These are phyloP conservation scores for Vigna reflexopilosa DNA, from an alignment of 306 rosid genomes.

Conservation along the genomic window DNA sequence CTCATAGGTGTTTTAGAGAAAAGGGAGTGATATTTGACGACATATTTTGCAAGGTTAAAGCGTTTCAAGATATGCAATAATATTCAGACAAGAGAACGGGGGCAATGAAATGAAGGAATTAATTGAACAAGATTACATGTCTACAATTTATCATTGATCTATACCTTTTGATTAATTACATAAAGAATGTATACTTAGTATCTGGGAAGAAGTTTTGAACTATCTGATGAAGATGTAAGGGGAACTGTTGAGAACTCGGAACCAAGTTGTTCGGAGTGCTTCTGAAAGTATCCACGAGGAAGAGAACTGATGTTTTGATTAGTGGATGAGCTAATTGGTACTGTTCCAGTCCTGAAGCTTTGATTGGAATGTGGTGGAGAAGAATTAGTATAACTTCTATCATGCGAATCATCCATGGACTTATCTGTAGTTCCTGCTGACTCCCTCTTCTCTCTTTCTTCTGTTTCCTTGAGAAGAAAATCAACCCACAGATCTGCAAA, in stretches of 20 bases:
- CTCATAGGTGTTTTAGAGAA: neutral
- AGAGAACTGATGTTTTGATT: conserved; percentile 53
- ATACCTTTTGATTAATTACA: conserved; percentile 78
- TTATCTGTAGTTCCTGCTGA: conserved; percentile 51
- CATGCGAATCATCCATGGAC: conserved; percentile 54
- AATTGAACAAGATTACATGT: conserved; percentile 59
- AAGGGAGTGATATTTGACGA: neutral
- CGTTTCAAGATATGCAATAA: neutral
- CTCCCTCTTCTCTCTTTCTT: conserved; percentile 84
- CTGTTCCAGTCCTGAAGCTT: conserved; percentile 49
- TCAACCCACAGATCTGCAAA: conserved; percentile 99
- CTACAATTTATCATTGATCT: conserved; percentile 57
- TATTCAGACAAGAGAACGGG: conserved; percentile 11
- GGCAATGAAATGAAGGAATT: conserved; percentile 62
- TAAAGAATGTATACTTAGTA: conserved; percentile 49
- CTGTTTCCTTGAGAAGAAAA: conserved; percentile 93
- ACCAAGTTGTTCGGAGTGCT: conserved; percentile 62
- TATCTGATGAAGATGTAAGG: conserved; percentile 74
- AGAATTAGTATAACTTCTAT: conserved; percentile 39
- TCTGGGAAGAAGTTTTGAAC: conserved; percentile 60
- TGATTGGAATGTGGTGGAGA: conserved; percentile 45
- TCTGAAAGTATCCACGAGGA: conserved; percentile 50
- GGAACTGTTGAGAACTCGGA: conserved; percentile 93
- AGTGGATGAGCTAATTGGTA: conserved; percentile 48
- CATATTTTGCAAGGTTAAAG: conserved; percentile 6